A percentile compares a stretch with the other conserved stretches of the same genome.
phyloP scores from a whole-genome alignment of 495 filamentous ascomycete genomes.

The Diplogelasinospora grovesii region DNA sequence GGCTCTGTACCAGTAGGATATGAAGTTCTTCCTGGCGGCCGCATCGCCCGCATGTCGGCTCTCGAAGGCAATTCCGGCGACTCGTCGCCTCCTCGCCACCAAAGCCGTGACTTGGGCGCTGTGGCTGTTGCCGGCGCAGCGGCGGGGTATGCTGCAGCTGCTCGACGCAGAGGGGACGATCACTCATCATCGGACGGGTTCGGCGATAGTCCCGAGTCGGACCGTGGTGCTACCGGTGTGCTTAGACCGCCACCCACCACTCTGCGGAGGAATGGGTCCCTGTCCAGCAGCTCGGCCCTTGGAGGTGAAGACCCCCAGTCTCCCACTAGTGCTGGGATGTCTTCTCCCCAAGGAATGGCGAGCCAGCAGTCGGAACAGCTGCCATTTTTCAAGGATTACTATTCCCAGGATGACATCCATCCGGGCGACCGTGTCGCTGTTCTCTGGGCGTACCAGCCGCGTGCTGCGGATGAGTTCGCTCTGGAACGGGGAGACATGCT shows the following conservation, averaged over 20 bases:
- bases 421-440: constrained; percentile 84
- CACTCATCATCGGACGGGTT: constrained; percentile 77
- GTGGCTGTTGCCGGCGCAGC: constrained; percentile 30
- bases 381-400: constrained; percentile 96
- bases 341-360: constrained; percentile 72
- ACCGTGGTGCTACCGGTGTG: constrained; percentile 47
- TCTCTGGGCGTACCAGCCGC: constrained; percentile 94
- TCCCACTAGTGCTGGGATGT: constrained; percentile 68
- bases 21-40: constrained; percentile 74
- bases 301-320: constrained; percentile 65
- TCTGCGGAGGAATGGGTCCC: constrained; percentile 66
- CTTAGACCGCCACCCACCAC: constrained; percentile 55
- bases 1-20: constrained; percentile 58
- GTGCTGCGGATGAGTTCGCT: constrained; percentile 88
- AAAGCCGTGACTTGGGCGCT: constrained; percentile 23
- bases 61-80: constrained; percentile 64
- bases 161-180: constrained; percentile 53
- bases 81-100: constrained; percentile 49
- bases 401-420: constrained; percentile 93
- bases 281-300: constrained; percentile 80
- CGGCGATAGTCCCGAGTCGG: constrained; percentile 71
- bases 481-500: constrained; percentile 97
- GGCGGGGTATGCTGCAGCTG: constrained; percentile 26
- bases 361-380: constrained; percentile 94
- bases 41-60: constrained; percentile 94